These are phyloP conservation scores for Hansenula lynferdii DNA, from an alignment of 1,139 yeast species.

Conservation along the genomic window DNA sequence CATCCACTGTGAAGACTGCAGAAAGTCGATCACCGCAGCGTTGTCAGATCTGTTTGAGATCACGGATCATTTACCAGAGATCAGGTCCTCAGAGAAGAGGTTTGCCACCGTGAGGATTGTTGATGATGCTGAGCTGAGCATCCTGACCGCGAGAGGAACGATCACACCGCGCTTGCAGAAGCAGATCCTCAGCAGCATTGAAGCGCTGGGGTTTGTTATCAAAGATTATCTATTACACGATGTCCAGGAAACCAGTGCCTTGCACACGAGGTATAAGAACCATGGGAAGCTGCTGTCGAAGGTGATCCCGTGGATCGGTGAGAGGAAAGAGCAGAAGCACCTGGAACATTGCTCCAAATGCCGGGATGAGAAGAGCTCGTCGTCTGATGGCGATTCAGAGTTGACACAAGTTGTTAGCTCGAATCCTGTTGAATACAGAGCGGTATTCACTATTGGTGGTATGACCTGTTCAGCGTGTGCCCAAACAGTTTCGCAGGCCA, in stretches of 20 bases:
- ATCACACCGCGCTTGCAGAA: constrained; percentile 6
- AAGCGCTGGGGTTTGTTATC: constrained; percentile 14
- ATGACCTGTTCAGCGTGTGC: constrained; percentile 67
- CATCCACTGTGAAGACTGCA: constrained; percentile 51
- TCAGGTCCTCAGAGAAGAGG: neutral
- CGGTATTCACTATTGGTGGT: constrained; percentile 53
- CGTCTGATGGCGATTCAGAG: constrained; percentile 10
- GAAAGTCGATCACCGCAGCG: constrained; percentile 28
- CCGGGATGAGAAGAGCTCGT: constrained; percentile 14
- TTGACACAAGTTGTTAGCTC: constrained; percentile 14
- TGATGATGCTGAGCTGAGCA: constrained; percentile 9
- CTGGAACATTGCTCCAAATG: constrained; percentile 33
- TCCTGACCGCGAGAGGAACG: constrained; percentile 4
- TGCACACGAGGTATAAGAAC: neutral
- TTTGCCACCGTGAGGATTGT: constrained; percentile 13
- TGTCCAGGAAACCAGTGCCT: constrained; percentile 5
- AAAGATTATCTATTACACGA: constrained; percentile 11
- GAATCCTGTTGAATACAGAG: constrained; percentile 33
- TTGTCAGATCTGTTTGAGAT: constrained; percentile 19
- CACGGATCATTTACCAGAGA: constrained; percentile 8
- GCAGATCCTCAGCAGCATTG: constrained; percentile 10
- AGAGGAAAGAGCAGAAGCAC: constrained; percentile 25
- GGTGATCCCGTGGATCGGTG: neutral
- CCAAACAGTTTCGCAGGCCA: constrained; percentile 38
- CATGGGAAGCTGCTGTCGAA: neutral